phyloP scores from a whole-genome alignment of 1,139 yeast species.

The Nakaseomyces delphensis region DNA sequence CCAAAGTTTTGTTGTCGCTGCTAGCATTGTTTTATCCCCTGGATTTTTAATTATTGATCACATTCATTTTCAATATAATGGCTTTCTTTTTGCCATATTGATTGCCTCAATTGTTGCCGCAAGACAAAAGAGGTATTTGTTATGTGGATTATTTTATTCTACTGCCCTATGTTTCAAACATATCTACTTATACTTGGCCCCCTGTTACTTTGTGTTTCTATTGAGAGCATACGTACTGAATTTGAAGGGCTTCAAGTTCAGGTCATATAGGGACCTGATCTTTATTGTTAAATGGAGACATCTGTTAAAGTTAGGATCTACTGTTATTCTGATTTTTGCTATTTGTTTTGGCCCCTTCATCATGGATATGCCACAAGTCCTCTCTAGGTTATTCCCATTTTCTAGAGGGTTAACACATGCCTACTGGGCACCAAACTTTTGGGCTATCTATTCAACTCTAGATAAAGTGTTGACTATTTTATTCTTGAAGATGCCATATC shows the following conservation, averaged over 20 bases:
- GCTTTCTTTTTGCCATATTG: slow-evolving; percentile 80
- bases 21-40: slow-evolving; percentile 79
- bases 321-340: slow-evolving; percentile 55
- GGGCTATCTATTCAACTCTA: slow-evolving; percentile 88
- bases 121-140: slow-evolving; percentile 45
- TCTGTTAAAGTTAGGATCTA: slow-evolving; percentile 50
- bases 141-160: slow-evolving; percentile 68
- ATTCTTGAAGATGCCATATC: slow-evolving; percentile 40
- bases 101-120: slow-evolving; percentile 69
- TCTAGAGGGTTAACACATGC: slow-evolving; percentile 95
- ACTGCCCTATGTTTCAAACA: slow-evolving; percentile 85
- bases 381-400: slow-evolving; percentile 77
- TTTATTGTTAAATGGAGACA: slow-evolving; percentile 49
- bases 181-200: slow-evolving; percentile 86
- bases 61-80: slow-evolving; percentile 91
- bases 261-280: slow-evolving; percentile 31
- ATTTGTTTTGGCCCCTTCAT: slow-evolving; percentile 78
- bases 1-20: slow-evolving; percentile 61
- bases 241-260: slow-evolving; percentile 28
- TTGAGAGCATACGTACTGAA: slow-evolving; percentile 54
- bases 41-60: slow-evolving; percentile 84
- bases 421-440: slow-evolving; percentile 96
- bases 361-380: slow-evolving; percentile 55
- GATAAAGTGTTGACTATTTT: slow-evolving; percentile 63
- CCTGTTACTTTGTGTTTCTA: slow-evolving; percentile 79